Conservation (phyloP, 495 filamentous ascomycete species). For the Penicillium goetzii region DNA sequence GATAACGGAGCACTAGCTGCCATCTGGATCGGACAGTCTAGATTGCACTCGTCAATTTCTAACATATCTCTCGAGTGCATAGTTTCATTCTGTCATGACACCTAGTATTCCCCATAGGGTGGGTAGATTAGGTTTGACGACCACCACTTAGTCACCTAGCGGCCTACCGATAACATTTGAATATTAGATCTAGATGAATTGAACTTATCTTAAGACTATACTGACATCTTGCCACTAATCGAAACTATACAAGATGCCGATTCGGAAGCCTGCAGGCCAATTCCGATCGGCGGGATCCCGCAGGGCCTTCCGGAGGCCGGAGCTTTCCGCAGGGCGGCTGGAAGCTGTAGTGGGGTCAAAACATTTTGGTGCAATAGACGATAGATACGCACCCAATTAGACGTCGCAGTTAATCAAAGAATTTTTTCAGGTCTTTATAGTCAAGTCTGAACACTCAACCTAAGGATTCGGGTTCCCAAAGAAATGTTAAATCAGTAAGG, state of each 20-base stretch:
- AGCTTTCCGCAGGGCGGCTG: constrained; percentile 7
- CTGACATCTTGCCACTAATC: background rate
- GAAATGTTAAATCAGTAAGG: background rate
- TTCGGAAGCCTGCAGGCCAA: background rate
- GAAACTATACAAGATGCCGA: background rate
- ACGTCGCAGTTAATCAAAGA: background rate
- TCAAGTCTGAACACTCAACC: background rate
- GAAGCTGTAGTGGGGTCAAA: constrained; percentile 6
- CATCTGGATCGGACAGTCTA: too few species aligned
- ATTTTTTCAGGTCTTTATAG: background rate
- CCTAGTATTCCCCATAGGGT: background rate
- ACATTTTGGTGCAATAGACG: background rate
- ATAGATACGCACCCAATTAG: background rate
- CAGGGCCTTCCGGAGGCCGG: constrained; percentile 2
- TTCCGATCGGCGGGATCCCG: constrained; percentile 8
- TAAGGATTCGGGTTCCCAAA: background rate
- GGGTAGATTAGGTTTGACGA: background rate
- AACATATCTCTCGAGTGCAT: background rate
- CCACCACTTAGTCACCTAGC: background rate
- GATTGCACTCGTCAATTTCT: too few species aligned
- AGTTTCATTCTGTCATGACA: background rate
- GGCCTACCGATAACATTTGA: background rate
- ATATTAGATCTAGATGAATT: background rate
- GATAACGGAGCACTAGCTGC: too few species aligned
- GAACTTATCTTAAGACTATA: background rate